Evolutionary conservation across 768 basidiomycete genomes (phyloP).

Genomic region (Mycena belliarum): DNA sequence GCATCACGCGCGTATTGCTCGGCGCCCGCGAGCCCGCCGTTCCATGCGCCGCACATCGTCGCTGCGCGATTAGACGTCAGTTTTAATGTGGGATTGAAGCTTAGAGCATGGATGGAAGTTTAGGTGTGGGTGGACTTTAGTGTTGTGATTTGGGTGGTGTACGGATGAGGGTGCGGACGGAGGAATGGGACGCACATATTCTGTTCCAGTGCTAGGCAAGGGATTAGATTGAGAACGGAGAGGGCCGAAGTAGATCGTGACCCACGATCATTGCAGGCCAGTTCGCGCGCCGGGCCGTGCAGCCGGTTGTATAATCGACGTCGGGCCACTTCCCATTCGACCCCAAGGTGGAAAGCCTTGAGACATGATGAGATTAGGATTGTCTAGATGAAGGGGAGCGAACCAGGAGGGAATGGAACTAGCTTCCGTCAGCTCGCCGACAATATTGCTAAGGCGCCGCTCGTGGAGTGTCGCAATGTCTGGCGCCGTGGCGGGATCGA

Average conservation of each 20-base stretch:
- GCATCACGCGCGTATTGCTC: slow-evolving; percentile 38
- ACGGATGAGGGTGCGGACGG: too few species aligned
- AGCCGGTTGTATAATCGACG: slow-evolving; percentile 55
- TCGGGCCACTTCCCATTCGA: slow-evolving; percentile 46
- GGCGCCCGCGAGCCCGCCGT: slow-evolving; percentile 44
- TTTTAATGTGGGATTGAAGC: too few species aligned
- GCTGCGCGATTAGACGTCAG: slow-evolving; percentile 27
- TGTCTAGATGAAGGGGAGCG: background rate
- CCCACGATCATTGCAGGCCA: background rate
- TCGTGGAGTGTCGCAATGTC: background rate
- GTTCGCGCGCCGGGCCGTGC: slow-evolving; percentile 29
- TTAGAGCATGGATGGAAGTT: too few species aligned
- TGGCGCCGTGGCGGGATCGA: background rate
- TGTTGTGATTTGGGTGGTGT: too few species aligned
- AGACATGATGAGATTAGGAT: background rate
- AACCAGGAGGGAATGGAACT: background rate
- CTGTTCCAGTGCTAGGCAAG: background rate
- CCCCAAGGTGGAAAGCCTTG: slow-evolving; percentile 34
- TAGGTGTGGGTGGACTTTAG: too few species aligned
- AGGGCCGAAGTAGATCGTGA: background rate
- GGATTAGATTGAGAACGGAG: background rate
- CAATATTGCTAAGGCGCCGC: background rate
- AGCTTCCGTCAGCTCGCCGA: background rate
- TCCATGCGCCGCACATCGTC: slow-evolving; percentile 51
- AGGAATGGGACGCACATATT: background rate